These are phyloP conservation scores for Grammothele lineata DNA, from an alignment of 768 basidiomycete species.

Conservation along the genomic window DNA sequence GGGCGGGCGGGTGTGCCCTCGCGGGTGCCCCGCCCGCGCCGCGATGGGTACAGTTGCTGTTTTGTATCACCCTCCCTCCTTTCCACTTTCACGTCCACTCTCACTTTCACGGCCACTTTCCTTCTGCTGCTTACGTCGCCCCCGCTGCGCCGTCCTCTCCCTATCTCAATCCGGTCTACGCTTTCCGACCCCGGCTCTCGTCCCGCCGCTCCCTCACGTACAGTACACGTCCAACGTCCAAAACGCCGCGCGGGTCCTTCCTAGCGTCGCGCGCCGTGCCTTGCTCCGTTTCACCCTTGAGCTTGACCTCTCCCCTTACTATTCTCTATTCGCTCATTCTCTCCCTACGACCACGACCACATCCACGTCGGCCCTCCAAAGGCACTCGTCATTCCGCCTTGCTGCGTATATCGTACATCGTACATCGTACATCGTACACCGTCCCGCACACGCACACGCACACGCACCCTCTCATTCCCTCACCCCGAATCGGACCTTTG, in stretches of 20 bases:
- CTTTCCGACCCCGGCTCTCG: too few relatives aligned
- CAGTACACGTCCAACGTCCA: too few relatives aligned
- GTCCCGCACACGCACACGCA: too few relatives aligned
- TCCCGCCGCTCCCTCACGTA: too few relatives aligned
- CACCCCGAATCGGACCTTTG: too few relatives aligned
- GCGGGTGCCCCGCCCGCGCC: not conserved
- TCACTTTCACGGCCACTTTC: not conserved
- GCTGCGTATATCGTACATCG: not conserved
- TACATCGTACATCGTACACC: not conserved
- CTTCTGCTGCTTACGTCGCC: not conserved
- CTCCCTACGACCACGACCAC: not conserved
- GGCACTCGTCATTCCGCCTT: slow-evolving; percentile 1
- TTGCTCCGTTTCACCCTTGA: not conserved
- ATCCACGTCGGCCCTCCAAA: slow-evolving; percentile 1
- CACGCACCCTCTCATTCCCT: too few relatives aligned
- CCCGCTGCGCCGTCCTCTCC: not conserved
- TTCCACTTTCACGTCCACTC: not conserved
- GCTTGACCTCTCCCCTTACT: not conserved
- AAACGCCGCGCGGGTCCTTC: not conserved
- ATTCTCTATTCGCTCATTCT: not conserved
- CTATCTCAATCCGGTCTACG: too few relatives aligned
- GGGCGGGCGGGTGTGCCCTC: not conserved
- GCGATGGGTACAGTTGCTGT: too few relatives aligned
- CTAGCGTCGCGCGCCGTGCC: not conserved
- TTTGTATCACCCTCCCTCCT: not conserved